Evolutionary conservation across 148 eudicot genomes (phyloP).

Genomic region (Silene latifolia): DNA sequence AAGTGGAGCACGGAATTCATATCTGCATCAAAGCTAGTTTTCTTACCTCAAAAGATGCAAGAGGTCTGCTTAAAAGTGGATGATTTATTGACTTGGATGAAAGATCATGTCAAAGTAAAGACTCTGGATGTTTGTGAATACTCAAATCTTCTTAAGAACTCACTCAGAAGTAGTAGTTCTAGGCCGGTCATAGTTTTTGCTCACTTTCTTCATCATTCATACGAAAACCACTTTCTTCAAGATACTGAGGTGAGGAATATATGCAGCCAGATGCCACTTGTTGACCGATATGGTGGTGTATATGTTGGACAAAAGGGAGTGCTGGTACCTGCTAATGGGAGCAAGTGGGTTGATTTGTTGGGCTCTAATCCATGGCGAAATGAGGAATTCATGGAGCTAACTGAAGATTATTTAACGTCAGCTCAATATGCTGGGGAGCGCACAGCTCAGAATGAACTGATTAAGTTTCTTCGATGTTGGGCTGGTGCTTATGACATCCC

Average conservation of each 20-base stretch:
- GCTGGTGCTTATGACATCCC: conserved; percentile 57
- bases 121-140: conserved; percentile 25
- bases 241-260: conserved; percentile 14
- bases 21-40: conserved; percentile 24
- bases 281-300: conserved; percentile 39
- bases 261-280: conserved; percentile 42
- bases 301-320: conserved; percentile 14
- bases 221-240: conserved; percentile 9
- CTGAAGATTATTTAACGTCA: conserved; percentile 46
- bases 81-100: conserved; percentile 32
- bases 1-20: conserved; percentile 38
- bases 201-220: conserved; percentile 41
- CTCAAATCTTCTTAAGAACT: conserved; percentile 5
- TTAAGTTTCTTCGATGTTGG: conserved; percentile 32
- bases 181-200: conserved; percentile 28
- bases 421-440: conserved; percentile 29
- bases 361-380: conserved; percentile 55
- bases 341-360: conserved; percentile 58
- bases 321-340: conserved; percentile 54
- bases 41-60: conserved; percentile 30
- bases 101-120: conserved; percentile 8
- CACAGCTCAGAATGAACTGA: conserved; percentile 26
- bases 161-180: conserved; percentile 6
- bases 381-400: conserved; percentile 42
- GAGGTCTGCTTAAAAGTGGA: conserved; percentile 7